phyloP scores from a whole-genome alignment of 2,329 filamentous ascomycete genomes.

The Colletotrichum chlorophyti region DNA sequence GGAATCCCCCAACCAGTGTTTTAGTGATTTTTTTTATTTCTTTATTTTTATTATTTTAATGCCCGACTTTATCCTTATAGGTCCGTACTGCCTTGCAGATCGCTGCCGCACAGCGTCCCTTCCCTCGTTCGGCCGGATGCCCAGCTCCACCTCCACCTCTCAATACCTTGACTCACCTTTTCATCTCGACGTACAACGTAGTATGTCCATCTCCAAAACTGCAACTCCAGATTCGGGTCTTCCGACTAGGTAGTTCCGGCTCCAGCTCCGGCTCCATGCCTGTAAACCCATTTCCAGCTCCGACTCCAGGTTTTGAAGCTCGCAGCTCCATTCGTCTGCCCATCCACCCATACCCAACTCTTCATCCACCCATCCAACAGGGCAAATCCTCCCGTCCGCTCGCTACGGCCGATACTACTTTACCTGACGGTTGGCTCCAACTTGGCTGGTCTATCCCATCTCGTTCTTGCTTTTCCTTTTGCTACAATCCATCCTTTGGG shows the following conservation, averaged over 20 bases:
- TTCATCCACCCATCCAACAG: background rate
- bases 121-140: slow-evolving; percentile 20
- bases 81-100: slow-evolving; percentile 23
- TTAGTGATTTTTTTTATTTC: too few relatives aligned
- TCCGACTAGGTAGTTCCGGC: background rate
- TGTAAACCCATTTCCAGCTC: background rate
- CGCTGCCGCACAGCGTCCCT: slow-evolving; percentile 27
- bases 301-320: background rate
- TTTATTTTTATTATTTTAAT: too few relatives aligned
- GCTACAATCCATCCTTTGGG: background rate
- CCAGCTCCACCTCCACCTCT: slow-evolving; percentile 8
- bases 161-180: too few relatives aligned
- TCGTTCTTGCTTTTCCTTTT: slow-evolving; percentile 11
- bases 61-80: too few relatives aligned
- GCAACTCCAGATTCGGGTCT: slow-evolving; percentile 11
- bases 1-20: too few relatives aligned
- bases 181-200: too few relatives aligned
- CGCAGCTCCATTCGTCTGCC: background rate
- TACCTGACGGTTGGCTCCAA: too few relatives aligned
- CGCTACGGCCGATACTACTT: background rate
- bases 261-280: background rate
- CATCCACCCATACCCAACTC: background rate
- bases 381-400: slow-evolving; percentile 10
- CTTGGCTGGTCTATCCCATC: too few relatives aligned
- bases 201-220: background rate